phyloP scores from a whole-genome alignment of 495 filamentous ascomycete species.

The Trichoderma erinaceum region DNA sequence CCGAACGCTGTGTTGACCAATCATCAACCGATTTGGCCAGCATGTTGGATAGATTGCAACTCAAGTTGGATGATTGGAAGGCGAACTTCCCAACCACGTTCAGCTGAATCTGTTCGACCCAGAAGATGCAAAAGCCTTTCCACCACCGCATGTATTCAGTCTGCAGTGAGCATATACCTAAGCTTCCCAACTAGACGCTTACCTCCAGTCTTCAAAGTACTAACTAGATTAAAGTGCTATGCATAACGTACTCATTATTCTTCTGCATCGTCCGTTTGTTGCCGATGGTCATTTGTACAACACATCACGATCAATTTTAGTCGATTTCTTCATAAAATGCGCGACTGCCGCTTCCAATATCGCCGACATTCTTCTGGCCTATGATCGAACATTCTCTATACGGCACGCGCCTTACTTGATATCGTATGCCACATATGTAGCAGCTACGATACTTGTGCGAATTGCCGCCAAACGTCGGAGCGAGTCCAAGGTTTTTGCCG shows the following conservation, averaged over 20 bases:
- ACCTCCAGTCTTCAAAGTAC: neutral
- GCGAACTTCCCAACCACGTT: neutral
- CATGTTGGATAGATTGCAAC: neutral
- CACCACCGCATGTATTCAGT: neutral
- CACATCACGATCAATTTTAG: neutral
- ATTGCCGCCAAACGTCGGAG: neutral
- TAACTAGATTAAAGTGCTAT: conserved; percentile 14
- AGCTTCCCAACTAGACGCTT: neutral
- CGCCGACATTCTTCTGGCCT: neutral
- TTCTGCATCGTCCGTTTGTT: conserved; percentile 23
- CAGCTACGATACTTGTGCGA: neutral
- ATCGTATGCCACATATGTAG: neutral
- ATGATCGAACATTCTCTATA: neutral
- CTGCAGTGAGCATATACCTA: neutral
- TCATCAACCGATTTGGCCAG: conserved; percentile 20
- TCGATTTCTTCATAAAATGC: neutral
- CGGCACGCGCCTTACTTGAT: neutral
- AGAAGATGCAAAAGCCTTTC: neutral
- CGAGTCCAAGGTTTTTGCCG: neutral
- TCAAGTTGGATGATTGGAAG: conserved; percentile 3
- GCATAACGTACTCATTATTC: conserved; percentile 25
- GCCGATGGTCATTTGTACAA: conserved; percentile 17
- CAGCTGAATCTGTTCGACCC: neutral
- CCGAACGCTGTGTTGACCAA: conserved; percentile 19
- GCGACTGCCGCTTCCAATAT: neutral